Base-by-base conservation (phyloP, 2,329 filamentous ascomycete genomes). In the Beauveria scarabaeidicola region DNA sequence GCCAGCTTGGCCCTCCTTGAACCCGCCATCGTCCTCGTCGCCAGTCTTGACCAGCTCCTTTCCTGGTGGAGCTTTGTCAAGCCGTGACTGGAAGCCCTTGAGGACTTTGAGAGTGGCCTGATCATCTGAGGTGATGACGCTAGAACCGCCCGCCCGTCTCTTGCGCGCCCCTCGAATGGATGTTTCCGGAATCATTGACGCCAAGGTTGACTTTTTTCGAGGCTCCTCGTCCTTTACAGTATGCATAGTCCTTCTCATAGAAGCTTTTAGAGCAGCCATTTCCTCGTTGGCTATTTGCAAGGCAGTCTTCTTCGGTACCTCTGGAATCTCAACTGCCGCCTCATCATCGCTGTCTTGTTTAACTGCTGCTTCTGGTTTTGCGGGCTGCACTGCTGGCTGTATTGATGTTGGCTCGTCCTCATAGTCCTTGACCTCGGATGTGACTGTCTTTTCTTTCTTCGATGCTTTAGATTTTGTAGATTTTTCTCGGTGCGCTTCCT, bases 251-350 rank as follows among this genome's bases (percentile, higher is more conserved):
- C 89, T 81, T 69, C 86, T 88, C 87, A 94, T 90, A 0, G 88
- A 91, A 9, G 88, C 88, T 71, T 92, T 93, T 4, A 94, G 75
- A 1, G 87, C 87, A 5, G 88, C 88, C 58, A 93, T 91, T 67
- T 94, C 87, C 41, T 89, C 88, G 64, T 92, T 92, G 3, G 88
- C 89, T 64, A 78, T 78, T 63, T 91, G 86, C 10, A 92, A 74
- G 0, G 80, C 78, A 1, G 79, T 78, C 66, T 81, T 81, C 40
- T 67, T 70, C 41, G 67, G 67, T n/a, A 62, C 62, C 43, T 72
- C 68, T 9, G 68, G 67, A 13, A 47, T 47, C 19, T 38, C 52
- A 36, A 8, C 44, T 29, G 51, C 47, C 5, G 27, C 25, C 27
- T 48, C 48, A n/a, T 47, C 47, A 19, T 58, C 54, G 43, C 25